A percentile compares a stretch with the other conserved stretches of the same genome.
Conservation (phyloP, 495 filamentous ascomycete species). For the Hypoxylon rickii region DNA sequence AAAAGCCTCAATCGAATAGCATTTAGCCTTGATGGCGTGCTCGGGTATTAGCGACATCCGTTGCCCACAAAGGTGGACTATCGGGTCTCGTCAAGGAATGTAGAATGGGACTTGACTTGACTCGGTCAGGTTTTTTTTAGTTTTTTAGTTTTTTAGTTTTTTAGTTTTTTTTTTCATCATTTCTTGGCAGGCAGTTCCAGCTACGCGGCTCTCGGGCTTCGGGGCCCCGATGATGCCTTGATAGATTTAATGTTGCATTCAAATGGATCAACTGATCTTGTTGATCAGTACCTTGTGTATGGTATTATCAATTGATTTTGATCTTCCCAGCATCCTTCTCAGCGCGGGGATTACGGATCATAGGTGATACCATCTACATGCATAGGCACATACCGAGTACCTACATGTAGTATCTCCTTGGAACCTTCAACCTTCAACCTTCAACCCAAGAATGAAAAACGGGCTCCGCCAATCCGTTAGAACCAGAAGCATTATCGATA, state of each 20-base stretch:
- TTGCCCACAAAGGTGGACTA: conserved; percentile 1
- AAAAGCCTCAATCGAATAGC: conserved; percentile 16
- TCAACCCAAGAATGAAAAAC: too few relatives aligned
- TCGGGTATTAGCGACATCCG: conserved; percentile 40
- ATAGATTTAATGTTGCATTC: conserved; percentile 1
- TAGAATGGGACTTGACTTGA: conserved; percentile 16
- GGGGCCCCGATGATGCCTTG: conserved; percentile 28
- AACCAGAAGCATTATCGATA: too few relatives aligned
- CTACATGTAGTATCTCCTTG: not conserved
- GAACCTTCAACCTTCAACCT: too few relatives aligned
- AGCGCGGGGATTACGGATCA: too few relatives aligned
- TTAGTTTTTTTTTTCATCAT: not conserved
- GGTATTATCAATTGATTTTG: not conserved
- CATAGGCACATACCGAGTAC: not conserved
- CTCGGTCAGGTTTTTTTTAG: conserved; percentile 5
- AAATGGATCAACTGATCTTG: too few relatives aligned
- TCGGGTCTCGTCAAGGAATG: conserved; percentile 34
- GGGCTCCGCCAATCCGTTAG: too few relatives aligned
- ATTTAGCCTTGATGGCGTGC: conserved; percentile 55
- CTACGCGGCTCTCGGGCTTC: conserved; percentile 28
- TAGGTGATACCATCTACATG: too few relatives aligned
- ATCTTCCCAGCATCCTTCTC: too few relatives aligned
- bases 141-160: too few relatives aligned
- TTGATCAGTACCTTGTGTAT: too few relatives aligned
- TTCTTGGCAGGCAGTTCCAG: not conserved